phyloP scores from a whole-genome alignment of 129 eudicot genomes.

The Escallonia rubra region DNA sequence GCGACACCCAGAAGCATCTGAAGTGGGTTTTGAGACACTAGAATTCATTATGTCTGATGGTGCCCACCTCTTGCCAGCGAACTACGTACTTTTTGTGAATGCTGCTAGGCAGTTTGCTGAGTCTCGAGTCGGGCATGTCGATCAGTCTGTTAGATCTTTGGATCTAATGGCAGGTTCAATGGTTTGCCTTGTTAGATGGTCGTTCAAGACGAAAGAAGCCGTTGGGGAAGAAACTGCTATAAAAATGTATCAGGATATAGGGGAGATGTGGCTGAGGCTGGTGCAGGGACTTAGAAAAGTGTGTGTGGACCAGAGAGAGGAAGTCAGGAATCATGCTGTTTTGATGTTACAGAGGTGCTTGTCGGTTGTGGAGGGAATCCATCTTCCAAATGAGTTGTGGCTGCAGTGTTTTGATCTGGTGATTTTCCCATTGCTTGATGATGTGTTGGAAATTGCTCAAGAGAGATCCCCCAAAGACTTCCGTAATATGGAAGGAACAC shows the following conservation, averaged over 20 bases:
- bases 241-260: slow-evolving; percentile 60
- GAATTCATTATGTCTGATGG: slow-evolving; percentile 64
- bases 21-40: slow-evolving; percentile 62
- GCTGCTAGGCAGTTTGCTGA: slow-evolving; percentile 72
- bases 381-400: slow-evolving; percentile 46
- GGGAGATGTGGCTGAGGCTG: slow-evolving; percentile 82
- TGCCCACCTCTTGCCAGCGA: slow-evolving; percentile 59
- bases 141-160: slow-evolving; percentile 43
- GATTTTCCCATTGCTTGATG: slow-evolving; percentile 48
- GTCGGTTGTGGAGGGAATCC: slow-evolving; percentile 46
- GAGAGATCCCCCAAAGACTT: slow-evolving; percentile 52
- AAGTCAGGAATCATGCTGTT: slow-evolving; percentile 59
- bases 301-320: slow-evolving; percentile 64
- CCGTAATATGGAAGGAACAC: slow-evolving; percentile 60
- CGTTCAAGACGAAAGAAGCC: slow-evolving; percentile 34
- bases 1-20: slow-evolving; percentile 80
- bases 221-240: slow-evolving; percentile 42
- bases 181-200: slow-evolving; percentile 51
- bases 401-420: slow-evolving; percentile 59
- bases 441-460: slow-evolving; percentile 49
- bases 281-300: slow-evolving; percentile 58
- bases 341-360: slow-evolving; percentile 50
- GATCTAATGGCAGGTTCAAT: slow-evolving; percentile 70
- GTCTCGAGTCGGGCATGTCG: slow-evolving; percentile 59
- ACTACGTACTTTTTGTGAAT: slow-evolving; percentile 51